Base-by-base conservation (phyloP, 2,329 filamentous ascomycete species). In the Cercospora canescens region DNA sequence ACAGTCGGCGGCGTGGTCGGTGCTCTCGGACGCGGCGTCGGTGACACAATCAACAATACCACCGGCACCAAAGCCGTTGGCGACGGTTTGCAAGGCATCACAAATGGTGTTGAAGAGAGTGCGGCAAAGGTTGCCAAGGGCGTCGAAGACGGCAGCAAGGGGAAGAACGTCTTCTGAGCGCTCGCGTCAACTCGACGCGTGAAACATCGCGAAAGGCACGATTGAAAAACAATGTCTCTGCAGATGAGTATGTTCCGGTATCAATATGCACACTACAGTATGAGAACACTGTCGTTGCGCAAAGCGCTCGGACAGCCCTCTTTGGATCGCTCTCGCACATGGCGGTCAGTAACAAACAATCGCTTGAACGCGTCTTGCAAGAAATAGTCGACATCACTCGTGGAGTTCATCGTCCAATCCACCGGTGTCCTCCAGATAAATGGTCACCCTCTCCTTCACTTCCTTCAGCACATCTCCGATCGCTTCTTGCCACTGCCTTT, bases 401-500 rank as follows among this genome's bases (percentile, higher is more conserved):
- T 79, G 75, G 64, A 83, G 70, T 59, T 79, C 80, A 61, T 96
- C 93, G 71, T 96, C 93, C 92, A 94, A 96, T 1, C 93, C 94
- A n/a, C 91, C 93, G 67, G 88, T 89, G 74, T 87, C 86, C 68
- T 92, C 79, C 71, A 97, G 82, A 81, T 89, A 94, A 32, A 85
- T 85, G 62, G 89, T 89, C 0, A 97, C 89, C 60, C 90, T 83
- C 76, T 88, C 87, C 79, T 92, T 94, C 68, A 94, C 89, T 16
- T 83, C 85, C 67, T 86, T 87, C 72, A 98, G 85, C 63, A 89
- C 87, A 68, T 89, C 88, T 0, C 94, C 94, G n/a, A 98, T 82
- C 5, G 92, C 93, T 73, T 93, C 91, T 37, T 86, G 84, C 94
- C 95, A 98, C 79, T 96, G 93, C 62, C 93, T 91, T 79, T 97